These are phyloP conservation scores for Fusarium protoensiforme DNA, from an alignment of 2,329 filamentous ascomycete genomes.

Conservation along the genomic window DNA sequence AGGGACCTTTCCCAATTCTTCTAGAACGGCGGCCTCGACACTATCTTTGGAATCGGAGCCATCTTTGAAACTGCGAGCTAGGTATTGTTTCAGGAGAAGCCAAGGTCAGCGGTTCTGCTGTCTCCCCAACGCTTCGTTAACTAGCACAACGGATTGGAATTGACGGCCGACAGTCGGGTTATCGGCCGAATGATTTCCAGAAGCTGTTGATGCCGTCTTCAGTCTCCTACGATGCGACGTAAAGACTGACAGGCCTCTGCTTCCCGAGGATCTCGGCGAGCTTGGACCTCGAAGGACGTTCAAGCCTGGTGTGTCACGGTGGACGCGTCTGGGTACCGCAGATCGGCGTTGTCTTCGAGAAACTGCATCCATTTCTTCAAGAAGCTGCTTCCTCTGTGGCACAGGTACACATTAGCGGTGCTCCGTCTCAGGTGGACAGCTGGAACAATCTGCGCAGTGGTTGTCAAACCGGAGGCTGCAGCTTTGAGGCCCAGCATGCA, in stretches of 20 bases:
- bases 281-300: neutral
- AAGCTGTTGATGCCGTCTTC: neutral
- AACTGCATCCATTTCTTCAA: constrained; percentile 92
- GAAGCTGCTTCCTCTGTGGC: constrained; percentile 80
- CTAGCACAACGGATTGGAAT: neutral
- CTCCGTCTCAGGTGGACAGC: constrained; percentile 35
- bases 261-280: neutral
- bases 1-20: constrained; percentile 8
- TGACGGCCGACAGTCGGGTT: constrained; percentile 9
- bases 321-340: constrained; percentile 83
- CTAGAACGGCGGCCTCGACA: constrained; percentile 4
- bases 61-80: constrained; percentile 10
- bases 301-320: constrained; percentile 44
- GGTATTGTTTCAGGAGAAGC: constrained; percentile 32
- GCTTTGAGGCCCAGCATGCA: constrained; percentile 14
- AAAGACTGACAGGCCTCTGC: neutral
- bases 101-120: constrained; percentile 13
- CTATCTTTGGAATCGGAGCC: constrained; percentile 7
- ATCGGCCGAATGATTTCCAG: constrained; percentile 17
- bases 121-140: constrained; percentile 7
- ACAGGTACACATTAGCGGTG: constrained; percentile 27
- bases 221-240: neutral
- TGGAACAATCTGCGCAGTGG: constrained; percentile 32
- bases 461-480: constrained; percentile 22
- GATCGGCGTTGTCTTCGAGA: constrained; percentile 88